These are phyloP conservation scores for Moniliophthora roreri DNA, from an alignment of 1,284 basidiomycete species.

Conservation along the genomic window DNA sequence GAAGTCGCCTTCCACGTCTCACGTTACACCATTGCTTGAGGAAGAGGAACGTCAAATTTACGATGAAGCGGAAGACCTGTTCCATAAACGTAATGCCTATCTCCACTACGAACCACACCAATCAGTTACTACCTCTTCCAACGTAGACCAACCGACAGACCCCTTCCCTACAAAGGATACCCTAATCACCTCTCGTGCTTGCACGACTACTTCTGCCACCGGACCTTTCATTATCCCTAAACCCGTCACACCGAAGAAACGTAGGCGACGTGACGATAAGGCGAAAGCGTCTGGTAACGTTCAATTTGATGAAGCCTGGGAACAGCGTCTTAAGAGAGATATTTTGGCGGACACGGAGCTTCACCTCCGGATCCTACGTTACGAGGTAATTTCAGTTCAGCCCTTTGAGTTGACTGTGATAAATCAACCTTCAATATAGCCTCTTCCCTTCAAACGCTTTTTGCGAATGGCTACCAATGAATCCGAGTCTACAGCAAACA, in stretches of 20 bases:
- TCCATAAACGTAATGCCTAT: conserved; percentile 30
- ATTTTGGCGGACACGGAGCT: conserved; percentile 47
- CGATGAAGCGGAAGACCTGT: conserved; percentile 10
- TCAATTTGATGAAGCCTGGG: conserved; percentile 38
- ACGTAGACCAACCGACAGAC: not conserved
- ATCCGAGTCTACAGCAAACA: conserved; percentile 26
- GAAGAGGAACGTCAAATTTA: too few relatives aligned
- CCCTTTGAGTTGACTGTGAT: not conserved
- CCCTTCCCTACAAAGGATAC: not conserved
- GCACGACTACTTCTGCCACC: not conserved
- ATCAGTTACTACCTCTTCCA: conserved; percentile 8
- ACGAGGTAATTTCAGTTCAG: conserved; percentile 45
- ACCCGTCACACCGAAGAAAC: not conserved
- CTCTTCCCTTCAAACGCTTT: conserved; percentile 59
- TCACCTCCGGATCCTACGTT: conserved; percentile 57
- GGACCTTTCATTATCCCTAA: conserved; percentile 8
- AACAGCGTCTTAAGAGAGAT: conserved; percentile 36
- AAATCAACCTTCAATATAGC: conserved; percentile 35
- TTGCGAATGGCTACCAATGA: conserved; percentile 32
- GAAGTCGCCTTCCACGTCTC: not conserved
- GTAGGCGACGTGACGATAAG: conserved; percentile 18
- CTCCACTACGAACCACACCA: conserved; percentile 35
- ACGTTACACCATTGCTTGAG: not conserved
- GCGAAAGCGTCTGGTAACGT: conserved; percentile 19
- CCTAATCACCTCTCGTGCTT: not conserved